A percentile compares a stretch with the other conserved stretches of the same genome.
phyloP scores from a whole-genome alignment of 2,329 filamentous ascomycete species.

The Pestalotiopsis sp. region DNA sequence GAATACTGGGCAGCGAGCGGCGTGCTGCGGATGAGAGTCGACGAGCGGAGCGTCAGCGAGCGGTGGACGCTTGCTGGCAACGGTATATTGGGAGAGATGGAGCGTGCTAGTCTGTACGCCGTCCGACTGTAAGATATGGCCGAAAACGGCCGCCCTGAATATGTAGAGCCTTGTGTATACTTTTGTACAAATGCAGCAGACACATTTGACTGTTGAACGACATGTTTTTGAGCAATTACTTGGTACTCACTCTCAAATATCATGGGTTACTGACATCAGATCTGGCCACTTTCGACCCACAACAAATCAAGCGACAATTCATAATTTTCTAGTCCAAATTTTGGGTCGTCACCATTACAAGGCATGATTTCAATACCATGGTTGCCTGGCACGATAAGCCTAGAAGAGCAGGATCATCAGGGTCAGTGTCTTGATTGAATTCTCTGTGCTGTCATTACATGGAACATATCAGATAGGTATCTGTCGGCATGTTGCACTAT shows the following conservation, averaged over 20 bases:
- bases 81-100: constrained; percentile 82
- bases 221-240: not conserved
- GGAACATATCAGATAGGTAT: too few relatives aligned
- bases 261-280: too few relatives aligned
- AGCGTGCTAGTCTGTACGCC: constrained; percentile 59
- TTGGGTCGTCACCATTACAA: too few relatives aligned
- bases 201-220: not conserved
- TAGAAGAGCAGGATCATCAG: too few relatives aligned
- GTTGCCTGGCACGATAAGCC: too few relatives aligned
- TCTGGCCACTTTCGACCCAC: too few relatives aligned
- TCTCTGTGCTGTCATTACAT: too few relatives aligned
- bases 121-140: constrained; percentile 9
- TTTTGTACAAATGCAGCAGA: not conserved
- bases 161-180: constrained; percentile 6
- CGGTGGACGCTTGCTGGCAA: constrained; percentile 83
- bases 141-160: not conserved
- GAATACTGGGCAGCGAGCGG: constrained; percentile 94
- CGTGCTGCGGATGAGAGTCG: constrained; percentile 70
- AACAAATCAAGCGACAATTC: too few relatives aligned
- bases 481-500: too few relatives aligned
- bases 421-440: too few relatives aligned
- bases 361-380: too few relatives aligned
- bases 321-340: too few relatives aligned
- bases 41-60: constrained; percentile 73
- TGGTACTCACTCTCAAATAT: not conserved